These are phyloP conservation scores for Neopestalotiopsis sp. DNA, from an alignment of 2,329 filamentous ascomycete species.

Conservation along the genomic window DNA sequence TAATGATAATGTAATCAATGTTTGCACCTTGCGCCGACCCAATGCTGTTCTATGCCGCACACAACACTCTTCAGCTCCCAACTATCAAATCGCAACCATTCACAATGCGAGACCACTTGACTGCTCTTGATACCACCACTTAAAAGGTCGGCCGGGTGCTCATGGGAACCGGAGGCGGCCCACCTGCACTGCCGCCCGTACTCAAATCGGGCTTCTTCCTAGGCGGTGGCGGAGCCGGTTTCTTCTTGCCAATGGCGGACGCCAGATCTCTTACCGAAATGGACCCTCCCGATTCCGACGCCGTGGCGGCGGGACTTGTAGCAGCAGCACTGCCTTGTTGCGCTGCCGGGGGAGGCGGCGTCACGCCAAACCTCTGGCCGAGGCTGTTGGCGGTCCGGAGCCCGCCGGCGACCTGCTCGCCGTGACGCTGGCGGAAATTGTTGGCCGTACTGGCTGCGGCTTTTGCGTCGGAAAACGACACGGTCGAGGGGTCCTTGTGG, in stretches of 20 bases:
- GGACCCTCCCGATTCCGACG: background rate
- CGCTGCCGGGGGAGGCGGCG: conserved; percentile 20
- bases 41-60: background rate
- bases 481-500: conserved; percentile 65
- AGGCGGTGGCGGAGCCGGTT: conserved; percentile 54
- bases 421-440: conserved; percentile 74
- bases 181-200: conserved; percentile 34
- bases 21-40: background rate
- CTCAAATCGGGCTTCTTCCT: conserved; percentile 57
- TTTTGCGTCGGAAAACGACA: conserved; percentile 64
- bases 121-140: background rate
- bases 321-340: background rate
- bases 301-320: too few relatives aligned
- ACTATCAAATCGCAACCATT: too few relatives aligned
- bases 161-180: conserved; percentile 59
- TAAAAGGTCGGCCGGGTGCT: conserved; percentile 55
- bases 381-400: conserved; percentile 60
- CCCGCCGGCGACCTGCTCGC: conserved; percentile 69
- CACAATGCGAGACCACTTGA: too few relatives aligned
- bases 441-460: conserved; percentile 66
- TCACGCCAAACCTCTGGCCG: conserved; percentile 64
- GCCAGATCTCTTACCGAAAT: conserved; percentile 10
- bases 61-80: background rate
- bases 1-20: background rate
- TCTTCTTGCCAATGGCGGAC: conserved; percentile 52